phyloP scores from a whole-genome alignment of 2,329 filamentous ascomycete genomes.

The Clonostachys rosea region DNA sequence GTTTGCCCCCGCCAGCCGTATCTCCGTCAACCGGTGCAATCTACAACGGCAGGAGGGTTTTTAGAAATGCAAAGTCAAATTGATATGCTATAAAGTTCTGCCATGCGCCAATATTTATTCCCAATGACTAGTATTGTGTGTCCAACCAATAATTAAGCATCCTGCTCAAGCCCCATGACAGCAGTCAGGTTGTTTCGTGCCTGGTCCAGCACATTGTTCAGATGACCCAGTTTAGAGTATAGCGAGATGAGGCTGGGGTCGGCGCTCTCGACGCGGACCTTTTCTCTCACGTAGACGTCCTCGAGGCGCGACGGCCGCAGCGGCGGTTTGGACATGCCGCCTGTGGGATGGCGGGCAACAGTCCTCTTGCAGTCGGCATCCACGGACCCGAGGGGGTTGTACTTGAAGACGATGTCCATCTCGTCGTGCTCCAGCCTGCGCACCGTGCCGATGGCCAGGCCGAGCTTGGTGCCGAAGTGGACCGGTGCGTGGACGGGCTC shows the following conservation, averaged over 20 bases:
- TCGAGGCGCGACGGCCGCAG: constrained; percentile 10
- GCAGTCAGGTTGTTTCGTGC: constrained; percentile 68
- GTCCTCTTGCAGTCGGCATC: constrained; percentile 7
- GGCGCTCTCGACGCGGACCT: constrained; percentile 82
- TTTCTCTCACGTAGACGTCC: constrained; percentile 83
- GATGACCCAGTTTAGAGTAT: constrained; percentile 74
- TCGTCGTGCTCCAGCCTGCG: constrained; percentile 72
- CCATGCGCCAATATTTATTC: too few relatives aligned
- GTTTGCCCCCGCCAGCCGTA: too few relatives aligned
- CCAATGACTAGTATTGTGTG: too few relatives aligned
- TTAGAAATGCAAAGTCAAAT: too few relatives aligned
- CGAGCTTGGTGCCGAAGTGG: constrained; percentile 62
- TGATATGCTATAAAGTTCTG: too few relatives aligned
- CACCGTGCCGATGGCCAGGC: constrained; percentile 61
- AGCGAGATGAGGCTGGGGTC: constrained; percentile 83
- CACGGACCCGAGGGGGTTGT: constrained; percentile 27
- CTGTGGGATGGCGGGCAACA: neutral
- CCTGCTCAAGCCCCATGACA: constrained; percentile 62
- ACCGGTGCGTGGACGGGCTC: constrained; percentile 61
- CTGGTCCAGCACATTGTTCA: constrained; percentile 68
- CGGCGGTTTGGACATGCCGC: neutral
- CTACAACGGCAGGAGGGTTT: too few relatives aligned
- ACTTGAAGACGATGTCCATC: constrained; percentile 71
- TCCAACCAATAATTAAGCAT: neutral
- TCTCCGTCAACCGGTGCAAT: too few relatives aligned